Conservation (phyloP, 805 yeast genomes). For the Wickerhamomyces canadensis region DNA sequence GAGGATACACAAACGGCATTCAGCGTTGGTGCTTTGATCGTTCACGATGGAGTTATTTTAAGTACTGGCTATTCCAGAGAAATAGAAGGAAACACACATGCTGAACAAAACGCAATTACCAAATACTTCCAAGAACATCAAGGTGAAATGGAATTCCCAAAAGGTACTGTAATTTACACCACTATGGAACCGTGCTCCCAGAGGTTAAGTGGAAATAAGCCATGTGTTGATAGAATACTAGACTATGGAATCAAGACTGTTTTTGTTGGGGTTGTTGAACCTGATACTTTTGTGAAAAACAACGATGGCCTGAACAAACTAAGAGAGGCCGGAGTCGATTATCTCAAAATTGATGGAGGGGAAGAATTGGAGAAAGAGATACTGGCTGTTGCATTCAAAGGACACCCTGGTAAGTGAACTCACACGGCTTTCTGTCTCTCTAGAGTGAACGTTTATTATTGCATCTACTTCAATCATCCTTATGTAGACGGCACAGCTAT, state of each 20-base stretch:
- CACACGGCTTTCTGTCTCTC: too few relatives aligned
- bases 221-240: slow-evolving; percentile 80
- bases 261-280: slow-evolving; percentile 90
- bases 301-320: slow-evolving; percentile 61
- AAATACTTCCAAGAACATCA: slow-evolving; percentile 48
- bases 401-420: slow-evolving; percentile 36
- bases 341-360: slow-evolving; percentile 74
- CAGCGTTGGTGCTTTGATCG: slow-evolving; percentile 90
- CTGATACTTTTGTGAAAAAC: slow-evolving; percentile 77
- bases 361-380: slow-evolving; percentile 54
- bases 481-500: too few relatives aligned
- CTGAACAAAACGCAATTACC: slow-evolving; percentile 89
- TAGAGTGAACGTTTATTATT: too few relatives aligned
- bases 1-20: slow-evolving; percentile 81
- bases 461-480: too few relatives aligned
- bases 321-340: slow-evolving; percentile 53
- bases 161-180: slow-evolving; percentile 79
- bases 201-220: slow-evolving; percentile 82
- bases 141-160: slow-evolving; percentile 44
- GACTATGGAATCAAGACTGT: slow-evolving; percentile 57
- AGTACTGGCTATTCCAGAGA: slow-evolving; percentile 88
- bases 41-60: slow-evolving; percentile 54
- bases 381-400: slow-evolving; percentile 63
- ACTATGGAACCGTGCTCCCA: slow-evolving; percentile 97
- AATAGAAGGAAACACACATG: slow-evolving; percentile 92